Evolutionary conservation across 345 rosid species (phyloP).

Genomic region (Geranium brycei): DNA sequence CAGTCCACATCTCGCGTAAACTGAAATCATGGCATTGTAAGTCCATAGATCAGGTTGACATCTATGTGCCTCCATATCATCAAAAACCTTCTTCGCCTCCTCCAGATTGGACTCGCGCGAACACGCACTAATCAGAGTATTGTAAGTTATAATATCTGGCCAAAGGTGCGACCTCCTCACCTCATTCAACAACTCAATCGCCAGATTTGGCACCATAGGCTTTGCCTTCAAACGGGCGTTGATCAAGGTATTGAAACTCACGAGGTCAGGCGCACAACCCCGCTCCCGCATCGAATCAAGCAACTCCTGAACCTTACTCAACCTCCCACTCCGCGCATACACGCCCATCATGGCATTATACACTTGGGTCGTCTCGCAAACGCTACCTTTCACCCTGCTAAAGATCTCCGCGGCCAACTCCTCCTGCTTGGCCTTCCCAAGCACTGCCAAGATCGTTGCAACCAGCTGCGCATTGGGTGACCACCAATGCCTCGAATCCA

Average conservation of each 20-base stretch:
- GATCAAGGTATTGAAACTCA: slow-evolving; percentile 86
- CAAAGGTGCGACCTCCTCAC: slow-evolving; percentile 66
- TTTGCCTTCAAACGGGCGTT: slow-evolving; percentile 67
- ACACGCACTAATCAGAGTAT: slow-evolving; percentile 85
- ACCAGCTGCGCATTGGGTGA: slow-evolving; percentile 79
- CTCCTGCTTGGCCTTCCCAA: slow-evolving; percentile 80
- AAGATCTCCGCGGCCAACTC: slow-evolving; percentile 67
- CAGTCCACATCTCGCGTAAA: slow-evolving; percentile 73
- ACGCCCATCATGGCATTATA: slow-evolving; percentile 97
- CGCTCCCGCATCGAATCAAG: slow-evolving; percentile 62
- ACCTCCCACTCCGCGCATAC: slow-evolving; percentile 61
- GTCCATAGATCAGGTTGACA: slow-evolving; percentile 97
- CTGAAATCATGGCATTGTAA: slow-evolving; percentile 90
- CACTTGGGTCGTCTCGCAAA: slow-evolving; percentile 68
- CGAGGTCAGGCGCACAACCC: slow-evolving; percentile 82
- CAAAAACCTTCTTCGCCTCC: slow-evolving; percentile 56
- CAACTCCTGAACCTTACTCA: slow-evolving; percentile 51
- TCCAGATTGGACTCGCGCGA: slow-evolving; percentile 68
- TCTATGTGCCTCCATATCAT: slow-evolving; percentile 52
- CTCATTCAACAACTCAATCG: slow-evolving; percentile 50
- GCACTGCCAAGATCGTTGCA: slow-evolving; percentile 63
- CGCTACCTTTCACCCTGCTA: slow-evolving; percentile 40
- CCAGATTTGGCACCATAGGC: slow-evolving; percentile 46
- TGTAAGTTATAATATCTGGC: slow-evolving; percentile 84
- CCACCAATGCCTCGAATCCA: slow-evolving; percentile 72